Percentiles rank a stretch among this genome's conserved stretches.
Conservation (phyloP, 768 basidiomycete species). For the Lentinula raphanica region DNA sequence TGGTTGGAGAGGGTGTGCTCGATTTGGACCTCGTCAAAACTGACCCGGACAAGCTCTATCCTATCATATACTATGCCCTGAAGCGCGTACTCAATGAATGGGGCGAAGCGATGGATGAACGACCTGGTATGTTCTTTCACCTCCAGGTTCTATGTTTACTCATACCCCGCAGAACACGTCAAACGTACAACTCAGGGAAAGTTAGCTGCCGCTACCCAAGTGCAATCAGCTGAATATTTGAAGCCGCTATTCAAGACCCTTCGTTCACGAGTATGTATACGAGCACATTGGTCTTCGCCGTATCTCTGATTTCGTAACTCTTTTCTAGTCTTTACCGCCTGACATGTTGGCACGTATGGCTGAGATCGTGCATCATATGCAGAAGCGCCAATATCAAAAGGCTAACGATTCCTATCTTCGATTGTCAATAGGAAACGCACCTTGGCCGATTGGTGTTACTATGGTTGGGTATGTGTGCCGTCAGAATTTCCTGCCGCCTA, state of each 20-base stretch:
- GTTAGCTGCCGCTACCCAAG: constrained; percentile 90
- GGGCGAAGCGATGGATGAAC: constrained; percentile 91
- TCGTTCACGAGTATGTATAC: constrained; percentile 71
- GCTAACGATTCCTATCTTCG: constrained; percentile 98
- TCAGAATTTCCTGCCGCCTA: neutral
- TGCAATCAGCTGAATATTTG: constrained; percentile 92
- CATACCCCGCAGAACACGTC: constrained; percentile 48
- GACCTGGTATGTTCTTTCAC: constrained; percentile 62
- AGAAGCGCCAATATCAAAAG: constrained; percentile 88
- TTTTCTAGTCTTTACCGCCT: constrained; percentile 58
- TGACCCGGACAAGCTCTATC: constrained; percentile 93
- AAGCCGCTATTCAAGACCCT: constrained; percentile 94
- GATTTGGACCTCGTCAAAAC: constrained; percentile 81
- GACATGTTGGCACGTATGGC: constrained; percentile 85
- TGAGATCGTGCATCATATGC: constrained; percentile 96
- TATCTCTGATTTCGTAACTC: neutral
- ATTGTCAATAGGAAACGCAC: constrained; percentile 95
- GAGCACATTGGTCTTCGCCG: neutral
- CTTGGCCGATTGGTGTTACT: constrained; percentile 99
- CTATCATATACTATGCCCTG: constrained; percentile 92
- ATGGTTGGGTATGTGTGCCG: constrained; percentile 84
- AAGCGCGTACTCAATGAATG: constrained; percentile 93
- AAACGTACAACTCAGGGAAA: constrained; percentile 90
- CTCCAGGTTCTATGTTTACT: neutral
- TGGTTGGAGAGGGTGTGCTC: constrained; percentile 51